These are phyloP conservation scores for Phytophthora meadii DNA, from an alignment of 352 stramenopile genomes.

Conservation along the genomic window DNA sequence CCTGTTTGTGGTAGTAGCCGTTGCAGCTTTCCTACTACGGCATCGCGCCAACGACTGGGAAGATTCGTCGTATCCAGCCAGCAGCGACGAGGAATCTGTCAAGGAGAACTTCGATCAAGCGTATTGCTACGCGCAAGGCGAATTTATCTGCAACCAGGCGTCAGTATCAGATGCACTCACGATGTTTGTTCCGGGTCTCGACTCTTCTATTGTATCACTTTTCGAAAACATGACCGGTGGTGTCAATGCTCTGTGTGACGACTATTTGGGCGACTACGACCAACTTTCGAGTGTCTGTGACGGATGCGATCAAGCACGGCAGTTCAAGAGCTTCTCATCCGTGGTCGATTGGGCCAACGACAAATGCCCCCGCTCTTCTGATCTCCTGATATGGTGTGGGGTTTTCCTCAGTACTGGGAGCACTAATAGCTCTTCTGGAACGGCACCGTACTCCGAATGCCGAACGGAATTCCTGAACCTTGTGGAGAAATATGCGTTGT, in stretches of 20 bases:
- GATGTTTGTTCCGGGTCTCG: conserved; percentile 57
- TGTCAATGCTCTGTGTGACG: conserved; percentile 71
- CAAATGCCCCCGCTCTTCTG: conserved; percentile 59
- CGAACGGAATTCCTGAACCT: conserved; percentile 55
- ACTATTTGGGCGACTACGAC: conserved; percentile 41
- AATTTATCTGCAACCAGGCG: conserved; percentile 72
- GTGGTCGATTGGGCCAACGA: conserved; percentile 87
- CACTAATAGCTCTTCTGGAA: conserved; percentile 37
- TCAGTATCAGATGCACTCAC: conserved; percentile 55
- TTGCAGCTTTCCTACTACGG: conserved; percentile 54
- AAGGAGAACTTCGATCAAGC: conserved; percentile 69
- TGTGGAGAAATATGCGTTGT: conserved; percentile 49
- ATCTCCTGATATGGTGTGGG: conserved; percentile 69
- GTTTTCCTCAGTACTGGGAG: conserved; percentile 47
- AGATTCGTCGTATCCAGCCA: conserved; percentile 53
- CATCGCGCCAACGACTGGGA: conserved; percentile 59
- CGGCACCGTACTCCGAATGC: conserved; percentile 60
- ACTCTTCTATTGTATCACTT: conserved; percentile 38
- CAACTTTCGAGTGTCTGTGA: conserved; percentile 55
- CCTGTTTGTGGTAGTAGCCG: conserved; percentile 54
- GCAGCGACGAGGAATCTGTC: conserved; percentile 50
- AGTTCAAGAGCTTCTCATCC: conserved; percentile 70
- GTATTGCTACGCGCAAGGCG: conserved; percentile 81
- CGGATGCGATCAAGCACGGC: conserved; percentile 57
- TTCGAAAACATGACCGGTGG: conserved; percentile 62